phyloP scores from a whole-genome alignment of 1,139 yeast genomes.

The Scheffersomyces titani region DNA sequence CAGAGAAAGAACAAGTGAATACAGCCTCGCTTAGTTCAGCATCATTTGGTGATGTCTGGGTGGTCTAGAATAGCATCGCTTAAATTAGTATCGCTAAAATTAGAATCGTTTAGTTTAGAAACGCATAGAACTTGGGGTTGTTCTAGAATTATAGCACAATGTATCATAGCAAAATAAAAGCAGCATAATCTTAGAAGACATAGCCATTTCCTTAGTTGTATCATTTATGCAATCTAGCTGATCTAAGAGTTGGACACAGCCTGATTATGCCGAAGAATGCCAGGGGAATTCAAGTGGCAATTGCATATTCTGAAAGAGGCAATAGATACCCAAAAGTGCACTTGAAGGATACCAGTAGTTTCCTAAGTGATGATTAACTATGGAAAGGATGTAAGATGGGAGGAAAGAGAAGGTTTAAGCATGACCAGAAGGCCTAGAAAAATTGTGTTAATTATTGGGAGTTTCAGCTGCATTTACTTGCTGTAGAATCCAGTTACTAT shows the following conservation, averaged over 20 bases:
- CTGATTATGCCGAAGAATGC: background rate
- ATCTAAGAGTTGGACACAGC: background rate
- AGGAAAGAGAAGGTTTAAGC: background rate
- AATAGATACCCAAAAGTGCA: background rate
- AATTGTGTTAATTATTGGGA: background rate
- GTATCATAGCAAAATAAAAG: background rate
- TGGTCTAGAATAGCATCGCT: background rate
- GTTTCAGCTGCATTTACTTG: background rate
- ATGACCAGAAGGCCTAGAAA: background rate
- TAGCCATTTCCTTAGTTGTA: background rate
- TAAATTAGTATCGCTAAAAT: background rate
- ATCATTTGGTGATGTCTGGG: too few relatives aligned
- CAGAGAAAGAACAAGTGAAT: constrained; percentile 50
- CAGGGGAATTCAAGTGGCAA: background rate
- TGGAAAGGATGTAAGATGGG: background rate
- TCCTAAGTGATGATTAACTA: background rate
- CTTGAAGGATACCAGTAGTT: background rate
- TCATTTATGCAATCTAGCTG: background rate
- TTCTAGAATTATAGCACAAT: background rate
- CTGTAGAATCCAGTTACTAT: background rate
- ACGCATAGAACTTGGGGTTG: background rate
- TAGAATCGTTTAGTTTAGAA: background rate
- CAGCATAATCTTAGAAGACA: background rate
- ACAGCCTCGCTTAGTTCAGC: background rate
- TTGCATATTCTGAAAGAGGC: background rate